Conservation (phyloP, 1,139 yeast species). For the Scheffersomyces quercinus region DNA sequence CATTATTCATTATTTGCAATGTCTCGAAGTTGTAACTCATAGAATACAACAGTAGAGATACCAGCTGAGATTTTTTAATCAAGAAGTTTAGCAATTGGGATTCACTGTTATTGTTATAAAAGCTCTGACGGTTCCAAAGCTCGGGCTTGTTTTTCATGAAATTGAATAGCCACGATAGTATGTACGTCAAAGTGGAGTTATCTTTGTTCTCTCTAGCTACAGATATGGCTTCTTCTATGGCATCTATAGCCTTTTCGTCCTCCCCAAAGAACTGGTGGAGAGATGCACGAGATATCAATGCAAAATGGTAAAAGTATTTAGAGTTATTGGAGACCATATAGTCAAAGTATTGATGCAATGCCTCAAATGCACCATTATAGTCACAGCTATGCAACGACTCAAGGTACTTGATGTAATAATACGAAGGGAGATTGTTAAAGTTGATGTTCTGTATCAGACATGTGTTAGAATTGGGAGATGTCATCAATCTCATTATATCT, state of each 20-base stretch:
- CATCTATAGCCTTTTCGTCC: conserved; percentile 70
- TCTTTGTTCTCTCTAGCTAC: conserved; percentile 89
- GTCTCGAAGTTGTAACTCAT: conserved; percentile 64
- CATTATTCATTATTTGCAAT: conserved; percentile 50
- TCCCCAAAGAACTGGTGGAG: conserved; percentile 78
- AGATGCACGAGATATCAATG: conserved; percentile 74
- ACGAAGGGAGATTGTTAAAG: conserved; percentile 55
- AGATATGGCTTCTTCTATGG: conserved; percentile 84
- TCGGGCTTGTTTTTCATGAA: conserved; percentile 70
- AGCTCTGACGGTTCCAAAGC: conserved; percentile 43
- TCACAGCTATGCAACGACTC: conserved; percentile 62
- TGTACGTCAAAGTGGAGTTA: conserved; percentile 66
- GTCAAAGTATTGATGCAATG: conserved; percentile 81
- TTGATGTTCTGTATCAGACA: conserved; percentile 47
- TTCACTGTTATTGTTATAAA: conserved; percentile 42
- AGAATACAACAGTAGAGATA: conserved; percentile 55
- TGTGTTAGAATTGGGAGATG: conserved; percentile 41
- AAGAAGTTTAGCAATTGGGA: conserved; percentile 67
- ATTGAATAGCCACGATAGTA: conserved; percentile 78
- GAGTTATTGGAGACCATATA: conserved; percentile 75
- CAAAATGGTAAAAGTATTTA: conserved; percentile 74
- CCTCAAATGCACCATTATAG: conserved; percentile 71
- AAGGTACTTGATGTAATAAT: conserved; percentile 64
- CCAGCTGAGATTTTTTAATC: conserved; percentile 55
- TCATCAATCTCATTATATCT: conserved; percentile 47